Evolutionary conservation across 1,284 basidiomycete species (phyloP).

Genomic region (Boletus hoseneyae): DNA sequence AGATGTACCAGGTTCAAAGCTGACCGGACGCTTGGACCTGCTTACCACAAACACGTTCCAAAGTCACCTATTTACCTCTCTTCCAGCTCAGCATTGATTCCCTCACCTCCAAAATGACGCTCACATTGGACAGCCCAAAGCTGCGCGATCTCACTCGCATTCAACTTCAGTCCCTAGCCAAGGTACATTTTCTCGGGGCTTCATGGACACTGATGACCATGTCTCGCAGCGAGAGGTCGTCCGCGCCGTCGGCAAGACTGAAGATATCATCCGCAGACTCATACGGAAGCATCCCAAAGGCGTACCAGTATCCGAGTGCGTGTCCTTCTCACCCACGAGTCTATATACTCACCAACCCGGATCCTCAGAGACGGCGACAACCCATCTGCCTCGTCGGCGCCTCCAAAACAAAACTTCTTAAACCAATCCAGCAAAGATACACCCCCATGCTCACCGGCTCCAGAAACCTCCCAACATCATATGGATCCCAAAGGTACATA

Average conservation of each 20-base stretch:
- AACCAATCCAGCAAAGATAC: neutral
- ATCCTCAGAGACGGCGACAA: slow-evolving; percentile 8
- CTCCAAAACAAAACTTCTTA: neutral
- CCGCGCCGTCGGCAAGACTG: slow-evolving; percentile 26
- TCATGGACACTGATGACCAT: neutral
- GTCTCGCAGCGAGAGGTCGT: slow-evolving; percentile 21
- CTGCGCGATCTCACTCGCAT: slow-evolving; percentile 22
- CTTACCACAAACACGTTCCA: neutral
- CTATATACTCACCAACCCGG: neutral
- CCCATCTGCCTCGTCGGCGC: slow-evolving; percentile 1
- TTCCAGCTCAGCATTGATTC: neutral
- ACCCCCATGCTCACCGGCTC: neutral
- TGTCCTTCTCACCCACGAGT: neutral
- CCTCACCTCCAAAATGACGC: neutral
- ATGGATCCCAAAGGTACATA: slow-evolving; percentile 14
- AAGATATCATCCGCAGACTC: slow-evolving; percentile 28
- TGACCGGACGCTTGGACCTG: neutral
- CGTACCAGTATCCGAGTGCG: slow-evolving; percentile 20
- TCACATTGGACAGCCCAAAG: slow-evolving; percentile 16
- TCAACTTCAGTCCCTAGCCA: slow-evolving; percentile 29
- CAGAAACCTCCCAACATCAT: neutral
- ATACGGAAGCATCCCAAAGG: slow-evolving; percentile 27
- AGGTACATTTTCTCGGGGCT: slow-evolving; percentile 11
- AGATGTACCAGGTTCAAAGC: neutral
- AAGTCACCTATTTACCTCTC: neutral